Base-by-base conservation (phyloP, 2,329 filamentous ascomycete species). In the Nigrospora oryzae region DNA sequence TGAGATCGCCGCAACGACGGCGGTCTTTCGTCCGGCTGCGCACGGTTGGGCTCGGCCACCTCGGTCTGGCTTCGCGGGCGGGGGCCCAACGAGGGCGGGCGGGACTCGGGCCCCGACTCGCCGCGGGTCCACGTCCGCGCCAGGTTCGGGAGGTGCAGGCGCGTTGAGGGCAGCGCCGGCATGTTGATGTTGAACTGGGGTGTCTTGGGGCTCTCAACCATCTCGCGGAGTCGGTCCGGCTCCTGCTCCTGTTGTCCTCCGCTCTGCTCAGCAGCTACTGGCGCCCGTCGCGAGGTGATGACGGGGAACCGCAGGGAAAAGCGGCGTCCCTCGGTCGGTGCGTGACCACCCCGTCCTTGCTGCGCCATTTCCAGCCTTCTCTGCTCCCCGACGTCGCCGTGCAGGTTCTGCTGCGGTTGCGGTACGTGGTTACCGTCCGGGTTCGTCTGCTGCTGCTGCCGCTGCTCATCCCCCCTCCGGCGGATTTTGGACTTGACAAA, bases 191-290 rank as follows among this genome's bases (percentile, higher is more conserved):
- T 55, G 40, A 69, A 65, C 3, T 62, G 61, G 3, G 73, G 69
- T 2, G 70, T 68, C 53, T 79, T 79, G 32, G 73, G 71, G 16
- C 66, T 71, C 39, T 69, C 63, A 15, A 55, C 47, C 23, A 60
- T 61, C 17, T 58, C 59, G 38, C 52, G 46, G 13, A 33, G 46
- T 46, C 8, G 48, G 32, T 17, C 31, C 36, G 36, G 48, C 45
- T 35, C 37, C 42, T 19, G 31, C 13, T 16, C 40, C 39, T 32
- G 14, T 49, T 46, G 45, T 35, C 31, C 28, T 17, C 32, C n/a
- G 17, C 11, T 23, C 12, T 2, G 32, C 31, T 5, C 31, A 16
- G 23, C 39, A 16, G 34, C 15, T 7, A 4, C 16, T 12, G 30
- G 17, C 34, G 40, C 14, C 33, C 35, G 40, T 23, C 32, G 30